These are phyloP conservation scores for Cladosporium cucumerinum DNA, from an alignment of 2,329 filamentous ascomycete genomes.

Conservation along the genomic window DNA sequence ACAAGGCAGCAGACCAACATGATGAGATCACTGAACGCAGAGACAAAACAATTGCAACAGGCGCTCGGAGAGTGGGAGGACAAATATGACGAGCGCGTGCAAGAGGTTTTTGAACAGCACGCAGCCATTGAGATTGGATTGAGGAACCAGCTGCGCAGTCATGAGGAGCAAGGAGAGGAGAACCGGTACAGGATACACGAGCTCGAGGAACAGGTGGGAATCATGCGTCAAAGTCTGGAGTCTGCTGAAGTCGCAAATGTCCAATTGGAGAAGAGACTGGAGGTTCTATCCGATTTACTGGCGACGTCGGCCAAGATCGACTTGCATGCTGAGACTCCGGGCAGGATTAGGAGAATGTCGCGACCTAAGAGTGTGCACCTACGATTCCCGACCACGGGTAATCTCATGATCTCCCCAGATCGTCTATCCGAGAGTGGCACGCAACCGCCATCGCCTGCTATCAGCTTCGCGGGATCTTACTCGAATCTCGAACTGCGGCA, in stretches of 20 bases:
- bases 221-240: constrained; percentile 31
- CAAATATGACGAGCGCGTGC: constrained; percentile 36
- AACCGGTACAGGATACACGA: constrained; percentile 31
- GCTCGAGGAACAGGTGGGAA: constrained; percentile 33
- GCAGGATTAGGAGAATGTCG: constrained; percentile 24
- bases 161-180: constrained; percentile 33
- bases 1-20: constrained; percentile 37
- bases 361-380: constrained; percentile 36
- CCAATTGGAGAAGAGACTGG: constrained; percentile 38
- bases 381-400: constrained; percentile 34
- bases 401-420: constrained; percentile 28
- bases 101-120: constrained; percentile 32
- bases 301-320: constrained; percentile 38
- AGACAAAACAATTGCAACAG: constrained; percentile 34
- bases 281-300: constrained; percentile 38
- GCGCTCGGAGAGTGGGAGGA: constrained; percentile 38
- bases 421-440: constrained; percentile 19
- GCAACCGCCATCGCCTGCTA: constrained; percentile 12
- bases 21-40: constrained; percentile 36
- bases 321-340: constrained; percentile 30
- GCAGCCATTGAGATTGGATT: constrained; percentile 30
- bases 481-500: constrained; percentile 6
- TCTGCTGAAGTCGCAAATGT: constrained; percentile 36
- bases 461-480: constrained; percentile 6
- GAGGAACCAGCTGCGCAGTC: constrained; percentile 18